Conservation (phyloP, 306 rosid species). For the Cucumis hystrix region DNA sequence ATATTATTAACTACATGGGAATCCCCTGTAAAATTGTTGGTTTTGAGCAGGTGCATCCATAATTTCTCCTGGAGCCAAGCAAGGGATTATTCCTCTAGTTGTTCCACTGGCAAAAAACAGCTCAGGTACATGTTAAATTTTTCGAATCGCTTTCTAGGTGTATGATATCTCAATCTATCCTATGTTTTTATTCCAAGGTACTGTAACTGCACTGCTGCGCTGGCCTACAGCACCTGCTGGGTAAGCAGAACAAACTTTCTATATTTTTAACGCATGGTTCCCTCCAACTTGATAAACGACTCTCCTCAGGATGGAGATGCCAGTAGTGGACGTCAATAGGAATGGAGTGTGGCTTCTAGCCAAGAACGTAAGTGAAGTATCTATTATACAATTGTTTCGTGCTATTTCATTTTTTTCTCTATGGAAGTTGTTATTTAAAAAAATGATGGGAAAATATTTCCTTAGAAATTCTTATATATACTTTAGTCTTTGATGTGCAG, state of each 20-base stretch:
- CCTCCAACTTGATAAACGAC: constrained; percentile 14
- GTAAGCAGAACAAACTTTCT: constrained; percentile 24
- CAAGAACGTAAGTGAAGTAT: constrained; percentile 52
- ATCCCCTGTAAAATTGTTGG: constrained; percentile 4
- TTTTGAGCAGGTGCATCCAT: constrained; percentile 60
- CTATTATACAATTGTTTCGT: not conserved
- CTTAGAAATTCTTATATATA: not conserved
- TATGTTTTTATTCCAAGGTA: constrained; percentile 31
- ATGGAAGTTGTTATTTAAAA: too few relatives aligned
- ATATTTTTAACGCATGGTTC: not conserved
- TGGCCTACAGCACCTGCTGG: constrained; percentile 98
- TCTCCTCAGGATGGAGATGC: constrained; percentile 75
- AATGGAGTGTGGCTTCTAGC: constrained; percentile 94
- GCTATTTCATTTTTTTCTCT: not conserved
- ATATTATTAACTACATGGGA: not conserved
- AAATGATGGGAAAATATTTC: not conserved
- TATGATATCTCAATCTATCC: constrained; percentile 1
- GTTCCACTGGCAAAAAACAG: constrained; percentile 58
- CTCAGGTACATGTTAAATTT: constrained; percentile 36
- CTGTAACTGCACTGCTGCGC: constrained; percentile 65
- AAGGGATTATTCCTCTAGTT: constrained; percentile 69
- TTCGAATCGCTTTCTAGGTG: not conserved
- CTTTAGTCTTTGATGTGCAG: constrained; percentile 15
- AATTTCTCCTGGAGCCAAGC: constrained; percentile 69
- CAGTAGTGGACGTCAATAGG: constrained; percentile 75